phyloP scores from a whole-genome alignment of 352 stramenopile species.

The Globisporangium splendens region DNA sequence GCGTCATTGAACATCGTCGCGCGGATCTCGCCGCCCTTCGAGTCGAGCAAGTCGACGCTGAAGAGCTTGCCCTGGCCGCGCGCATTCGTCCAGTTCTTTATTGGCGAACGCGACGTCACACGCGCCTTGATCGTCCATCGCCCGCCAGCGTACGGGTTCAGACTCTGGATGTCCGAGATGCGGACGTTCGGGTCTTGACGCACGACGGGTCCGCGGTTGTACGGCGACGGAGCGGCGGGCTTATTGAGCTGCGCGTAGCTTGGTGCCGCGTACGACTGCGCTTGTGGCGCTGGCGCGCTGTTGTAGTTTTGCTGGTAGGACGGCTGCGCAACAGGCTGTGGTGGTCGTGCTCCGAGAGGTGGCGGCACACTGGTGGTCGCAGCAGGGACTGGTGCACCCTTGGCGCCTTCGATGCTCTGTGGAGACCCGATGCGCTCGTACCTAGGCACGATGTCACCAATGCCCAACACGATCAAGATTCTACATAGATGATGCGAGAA shows the following conservation, averaged over 20 bases:
- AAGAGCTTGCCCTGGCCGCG: slow-evolving; percentile 96
- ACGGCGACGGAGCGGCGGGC: slow-evolving; percentile 22
- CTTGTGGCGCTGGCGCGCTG: slow-evolving; percentile 11
- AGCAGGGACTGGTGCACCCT: slow-evolving; percentile 29
- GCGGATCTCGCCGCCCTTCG: slow-evolving; percentile 94
- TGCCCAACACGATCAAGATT: slow-evolving; percentile 82
- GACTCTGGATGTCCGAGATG: slow-evolving; percentile 78
- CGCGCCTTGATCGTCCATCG: slow-evolving; percentile 97
- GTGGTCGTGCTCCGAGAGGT: slow-evolving; percentile 23
- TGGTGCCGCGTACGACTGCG: slow-evolving; percentile 14
- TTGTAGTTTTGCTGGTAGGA: slow-evolving; percentile 38
- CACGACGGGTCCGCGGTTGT: slow-evolving; percentile 78
- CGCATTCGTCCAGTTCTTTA: slow-evolving; percentile 96
- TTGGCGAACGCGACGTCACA: slow-evolving; percentile 90
- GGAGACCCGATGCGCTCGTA: slow-evolving; percentile 76
- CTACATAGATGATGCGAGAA: slow-evolving; percentile 14
- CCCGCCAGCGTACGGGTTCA: slow-evolving; percentile 93
- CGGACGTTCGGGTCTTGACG: slow-evolving; percentile 81
- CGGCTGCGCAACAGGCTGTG: slow-evolving; percentile 20
- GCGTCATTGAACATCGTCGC: slow-evolving; percentile 99
- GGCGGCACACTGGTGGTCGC: slow-evolving; percentile 18
- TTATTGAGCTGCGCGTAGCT: slow-evolving; percentile 24
- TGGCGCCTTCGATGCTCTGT: slow-evolving; percentile 71
- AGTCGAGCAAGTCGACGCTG: slow-evolving; percentile 95
- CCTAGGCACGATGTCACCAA: slow-evolving; percentile 70